Percentiles rank a stretch among this genome's conserved stretches.
Evolutionary conservation across 352 stramenopile genomes (phyloP).

Genomic region (Saprolegnia parasitica): DNA sequence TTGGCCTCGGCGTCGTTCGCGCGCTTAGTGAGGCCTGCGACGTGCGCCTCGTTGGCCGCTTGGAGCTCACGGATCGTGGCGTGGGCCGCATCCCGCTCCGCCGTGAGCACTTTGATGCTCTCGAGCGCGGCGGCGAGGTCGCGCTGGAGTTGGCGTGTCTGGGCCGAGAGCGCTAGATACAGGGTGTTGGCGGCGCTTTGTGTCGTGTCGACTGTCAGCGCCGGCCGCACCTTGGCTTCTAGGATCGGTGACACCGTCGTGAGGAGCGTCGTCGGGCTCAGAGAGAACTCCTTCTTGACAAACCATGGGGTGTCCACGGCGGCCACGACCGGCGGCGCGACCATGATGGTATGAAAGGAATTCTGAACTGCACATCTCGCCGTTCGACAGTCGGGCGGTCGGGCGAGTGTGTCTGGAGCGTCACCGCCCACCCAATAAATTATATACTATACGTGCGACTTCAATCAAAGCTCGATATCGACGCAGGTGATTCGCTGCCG

Average conservation of each 20-base stretch:
- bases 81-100: background rate
- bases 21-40: background rate
- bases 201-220: background rate
- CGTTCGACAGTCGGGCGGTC: background rate
- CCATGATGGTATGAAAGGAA: background rate
- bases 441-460: too few relatives aligned
- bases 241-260: too few relatives aligned
- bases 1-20: background rate
- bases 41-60: background rate
- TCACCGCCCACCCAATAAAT: slow-evolving; percentile 7
- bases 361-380: slow-evolving; percentile 8
- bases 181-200: background rate
- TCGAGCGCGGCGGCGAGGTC: slow-evolving; percentile 1
- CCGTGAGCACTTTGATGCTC: slow-evolving; percentile 8
- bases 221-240: too few relatives aligned
- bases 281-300: slow-evolving; percentile 8
- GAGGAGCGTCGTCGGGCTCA: background rate
- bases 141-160: background rate
- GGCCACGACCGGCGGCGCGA: background rate
- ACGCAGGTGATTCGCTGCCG: background rate
- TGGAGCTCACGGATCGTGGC: slow-evolving; percentile 3
- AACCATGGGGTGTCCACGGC: slow-evolving; percentile 4
- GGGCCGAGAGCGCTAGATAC: background rate
- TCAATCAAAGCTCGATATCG: background rate
- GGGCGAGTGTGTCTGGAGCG: background rate